Base-by-base conservation (phyloP, 768 basidiomycete genomes). In the Russula dissimulans region DNA sequence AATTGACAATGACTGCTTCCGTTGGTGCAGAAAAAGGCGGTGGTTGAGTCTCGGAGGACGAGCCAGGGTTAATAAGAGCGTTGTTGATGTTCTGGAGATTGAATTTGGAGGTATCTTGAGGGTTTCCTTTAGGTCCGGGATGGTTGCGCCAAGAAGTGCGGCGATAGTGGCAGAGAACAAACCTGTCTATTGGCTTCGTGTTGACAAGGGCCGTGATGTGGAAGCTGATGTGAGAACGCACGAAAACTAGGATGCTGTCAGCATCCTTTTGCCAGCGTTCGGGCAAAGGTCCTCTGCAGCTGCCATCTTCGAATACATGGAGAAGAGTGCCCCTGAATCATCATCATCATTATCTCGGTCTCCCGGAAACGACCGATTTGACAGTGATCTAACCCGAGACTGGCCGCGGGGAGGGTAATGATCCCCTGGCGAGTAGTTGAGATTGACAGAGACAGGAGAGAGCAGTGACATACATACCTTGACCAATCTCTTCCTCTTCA, bases 251-350 rank as follows among this genome's bases (percentile, higher is more conserved):
- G 22, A 47, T 60, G 5, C 59, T 45, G 42, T 48, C 53, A 10
- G 52, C 59, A 55, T 55, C 58, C 34, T 45, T 29, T 42, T 59
- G 47, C 52, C 59, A 54, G 8, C 52, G 58, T 14, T 48, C 39
- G 14, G 52, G 14, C 54, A 47, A 38, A 47, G 1, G 36, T 59
- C 59, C 14, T 39, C 7, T 8, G 34, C 39, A 29, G 26, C 46
- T 32, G 52, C 46, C 31, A 45, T 48, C 38, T 59, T 45, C 5
- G 45, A 51, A 43, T 59, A 54, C 32, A 59, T 59, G 46, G 45
- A 59, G 52, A 59, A 59, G 3, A 29, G 46, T 12, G 46, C 26
- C 14, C 29, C 46, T 15, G 46, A 29, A 14, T 22, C 26, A 31
- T 47, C 46, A 36, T 36, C 34, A 4, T 36, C 22, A 26, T 26